phyloP scores from a whole-genome alignment of 2,329 filamentous ascomycete species.

The Neopestalotiopsis sp. region DNA sequence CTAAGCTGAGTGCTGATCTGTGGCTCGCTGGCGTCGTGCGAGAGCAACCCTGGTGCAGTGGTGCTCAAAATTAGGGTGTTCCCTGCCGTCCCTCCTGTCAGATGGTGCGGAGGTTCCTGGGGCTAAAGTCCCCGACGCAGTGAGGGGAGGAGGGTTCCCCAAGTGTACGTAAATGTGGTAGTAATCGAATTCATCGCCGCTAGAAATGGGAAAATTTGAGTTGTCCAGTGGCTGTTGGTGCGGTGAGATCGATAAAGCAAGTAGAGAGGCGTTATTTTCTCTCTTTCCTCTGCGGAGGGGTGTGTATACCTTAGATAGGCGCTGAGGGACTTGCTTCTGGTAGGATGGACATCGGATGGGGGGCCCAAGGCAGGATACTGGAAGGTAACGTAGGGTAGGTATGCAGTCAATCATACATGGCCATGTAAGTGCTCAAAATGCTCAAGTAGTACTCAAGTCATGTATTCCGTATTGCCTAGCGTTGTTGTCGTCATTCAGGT shows the following conservation, averaged over 20 bases:
- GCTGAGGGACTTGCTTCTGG: background rate
- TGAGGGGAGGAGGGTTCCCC: slow-evolving; percentile 13
- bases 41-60: slow-evolving; percentile 4
- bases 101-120: slow-evolving; percentile 16
- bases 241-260: slow-evolving; percentile 17
- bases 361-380: background rate
- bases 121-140: slow-evolving; percentile 14
- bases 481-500: slow-evolving; percentile 2
- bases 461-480: background rate
- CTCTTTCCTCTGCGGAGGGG: background rate
- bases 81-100: slow-evolving; percentile 13
- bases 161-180: background rate
- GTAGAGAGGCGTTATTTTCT: background rate
- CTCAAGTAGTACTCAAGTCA: background rate
- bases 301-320: background rate
- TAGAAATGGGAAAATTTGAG: slow-evolving; percentile 2
- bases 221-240: background rate
- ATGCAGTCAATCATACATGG: slow-evolving; percentile 3
- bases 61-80: slow-evolving; percentile 6
- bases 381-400: background rate
- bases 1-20: background rate
- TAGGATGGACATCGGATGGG: background rate
- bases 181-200: slow-evolving; percentile 17
- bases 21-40: slow-evolving; percentile 14
- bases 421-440: background rate